phyloP scores from a whole-genome alignment of 345 rosid species.

The Pugionium cornutum region DNA sequence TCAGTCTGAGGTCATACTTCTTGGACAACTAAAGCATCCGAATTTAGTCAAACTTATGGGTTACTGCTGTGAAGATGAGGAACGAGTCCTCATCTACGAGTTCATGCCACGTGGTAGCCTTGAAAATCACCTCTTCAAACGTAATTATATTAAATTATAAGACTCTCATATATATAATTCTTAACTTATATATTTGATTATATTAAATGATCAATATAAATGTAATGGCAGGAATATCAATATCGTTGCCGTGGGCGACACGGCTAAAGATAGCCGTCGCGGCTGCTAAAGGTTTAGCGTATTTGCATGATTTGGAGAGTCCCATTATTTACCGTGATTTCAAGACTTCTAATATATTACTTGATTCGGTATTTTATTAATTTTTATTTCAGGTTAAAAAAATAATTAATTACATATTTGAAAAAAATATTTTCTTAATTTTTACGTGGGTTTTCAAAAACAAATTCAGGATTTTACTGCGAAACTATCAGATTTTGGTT shows the following conservation, averaged over 20 bases:
- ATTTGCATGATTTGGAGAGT: conserved; percentile 79
- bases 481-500: conserved; percentile 88
- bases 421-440: background rate
- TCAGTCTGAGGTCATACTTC: conserved; percentile 92
- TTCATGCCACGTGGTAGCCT: conserved; percentile 53
- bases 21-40: conserved; percentile 87
- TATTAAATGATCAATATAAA: too few species aligned
- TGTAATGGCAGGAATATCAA: conserved; percentile 50
- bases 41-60: conserved; percentile 49
- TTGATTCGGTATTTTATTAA: conserved; percentile 60
- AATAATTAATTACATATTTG: too few species aligned
- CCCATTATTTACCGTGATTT: conserved; percentile 93
- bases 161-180: too few species aligned
- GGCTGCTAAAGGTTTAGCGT: conserved; percentile 90
- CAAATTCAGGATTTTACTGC: conserved; percentile 72
- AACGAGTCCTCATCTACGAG: conserved; percentile 73
- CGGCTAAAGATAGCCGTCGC: conserved; percentile 81
- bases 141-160: conserved; percentile 43
- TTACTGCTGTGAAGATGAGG: conserved; percentile 79
- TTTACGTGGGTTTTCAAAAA: background rate
- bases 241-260: conserved; percentile 80
- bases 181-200: too few species aligned
- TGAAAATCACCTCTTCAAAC: conserved; percentile 89
- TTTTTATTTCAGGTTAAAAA: background rate
- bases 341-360: conserved; percentile 87